Evolutionary conservation across 176 grass and related monocot genomes (phyloP).

Genomic region (Lolium rigidum): DNA sequence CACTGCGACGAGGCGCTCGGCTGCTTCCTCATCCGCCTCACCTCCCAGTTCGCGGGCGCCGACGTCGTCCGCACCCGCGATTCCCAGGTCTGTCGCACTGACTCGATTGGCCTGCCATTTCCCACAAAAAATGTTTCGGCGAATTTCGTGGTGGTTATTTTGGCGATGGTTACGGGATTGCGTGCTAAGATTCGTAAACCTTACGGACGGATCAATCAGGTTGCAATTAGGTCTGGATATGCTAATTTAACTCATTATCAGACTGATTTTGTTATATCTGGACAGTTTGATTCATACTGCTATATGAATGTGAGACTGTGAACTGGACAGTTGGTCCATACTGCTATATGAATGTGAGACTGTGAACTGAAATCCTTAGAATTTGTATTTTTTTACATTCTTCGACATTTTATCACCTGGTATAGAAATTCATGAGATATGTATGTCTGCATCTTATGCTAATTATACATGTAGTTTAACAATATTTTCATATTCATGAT

Average conservation of each 20-base stretch:
- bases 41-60: conserved; percentile 74
- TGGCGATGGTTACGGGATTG: too few relatives aligned
- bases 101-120: conserved; percentile 28
- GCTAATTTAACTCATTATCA: not conserved
- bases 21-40: conserved; percentile 96
- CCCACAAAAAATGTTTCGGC: not conserved
- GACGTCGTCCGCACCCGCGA: conserved; percentile 85
- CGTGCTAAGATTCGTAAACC: not conserved
- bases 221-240: not conserved
- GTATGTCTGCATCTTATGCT: not conserved
- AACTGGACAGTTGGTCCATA: not conserved
- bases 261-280: not conserved
- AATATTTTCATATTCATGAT: not conserved
- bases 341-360: not conserved
- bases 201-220: not conserved
- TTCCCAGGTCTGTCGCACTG: conserved; percentile 48
- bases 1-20: conserved; percentile 99
- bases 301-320: not conserved
- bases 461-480: not conserved
- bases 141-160: not conserved
- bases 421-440: conserved; percentile 5
- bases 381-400: not conserved
- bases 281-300: not conserved
- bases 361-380: not conserved
- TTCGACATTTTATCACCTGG: not conserved